Evolutionary conservation across 2,329 filamentous ascomycete genomes (phyloP).

Genomic region (Cladosporium oxysporum): DNA sequence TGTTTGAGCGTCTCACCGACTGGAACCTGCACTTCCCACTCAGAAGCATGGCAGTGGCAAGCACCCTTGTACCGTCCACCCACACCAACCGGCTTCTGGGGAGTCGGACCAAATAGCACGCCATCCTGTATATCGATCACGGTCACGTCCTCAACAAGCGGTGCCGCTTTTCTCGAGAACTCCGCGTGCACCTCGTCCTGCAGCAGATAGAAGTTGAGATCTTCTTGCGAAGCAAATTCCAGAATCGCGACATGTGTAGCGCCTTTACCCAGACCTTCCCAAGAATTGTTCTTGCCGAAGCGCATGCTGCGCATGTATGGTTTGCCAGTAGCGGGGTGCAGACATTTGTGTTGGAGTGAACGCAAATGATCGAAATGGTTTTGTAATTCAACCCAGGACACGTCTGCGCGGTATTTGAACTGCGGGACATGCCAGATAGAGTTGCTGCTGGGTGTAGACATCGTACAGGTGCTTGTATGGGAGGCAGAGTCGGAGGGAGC

Average conservation of each 20-base stretch:
- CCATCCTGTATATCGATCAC: constrained; percentile 40
- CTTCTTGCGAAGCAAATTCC: constrained; percentile 38
- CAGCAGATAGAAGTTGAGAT: constrained; percentile 39
- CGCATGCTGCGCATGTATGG: constrained; percentile 38
- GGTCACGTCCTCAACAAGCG: constrained; percentile 37
- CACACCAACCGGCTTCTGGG: constrained; percentile 26
- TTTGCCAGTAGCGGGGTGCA: constrained; percentile 28
- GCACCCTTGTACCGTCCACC: constrained; percentile 28
- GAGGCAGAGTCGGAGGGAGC: constrained; percentile 7
- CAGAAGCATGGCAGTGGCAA: constrained; percentile 38
- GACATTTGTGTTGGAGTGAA: constrained; percentile 31
- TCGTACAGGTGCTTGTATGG: neutral
- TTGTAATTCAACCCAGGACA: constrained; percentile 38
- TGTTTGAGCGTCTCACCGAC: constrained; percentile 30
- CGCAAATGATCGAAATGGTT: constrained; percentile 37
- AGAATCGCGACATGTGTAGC: constrained; percentile 41
- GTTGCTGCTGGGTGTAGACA: neutral
- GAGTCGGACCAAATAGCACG: constrained; percentile 34
- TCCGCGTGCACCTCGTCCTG: constrained; percentile 36
- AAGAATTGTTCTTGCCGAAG: constrained; percentile 39
- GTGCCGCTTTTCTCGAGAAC: constrained; percentile 34
- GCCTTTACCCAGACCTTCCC: constrained; percentile 38
- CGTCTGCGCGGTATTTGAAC: constrained; percentile 38
- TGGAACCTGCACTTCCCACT: constrained; percentile 31
- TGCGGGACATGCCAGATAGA: constrained; percentile 32